Evolutionary conservation across 495 filamentous ascomycete genomes (phyloP).

Genomic region (Aspergillus bridgeri): DNA sequence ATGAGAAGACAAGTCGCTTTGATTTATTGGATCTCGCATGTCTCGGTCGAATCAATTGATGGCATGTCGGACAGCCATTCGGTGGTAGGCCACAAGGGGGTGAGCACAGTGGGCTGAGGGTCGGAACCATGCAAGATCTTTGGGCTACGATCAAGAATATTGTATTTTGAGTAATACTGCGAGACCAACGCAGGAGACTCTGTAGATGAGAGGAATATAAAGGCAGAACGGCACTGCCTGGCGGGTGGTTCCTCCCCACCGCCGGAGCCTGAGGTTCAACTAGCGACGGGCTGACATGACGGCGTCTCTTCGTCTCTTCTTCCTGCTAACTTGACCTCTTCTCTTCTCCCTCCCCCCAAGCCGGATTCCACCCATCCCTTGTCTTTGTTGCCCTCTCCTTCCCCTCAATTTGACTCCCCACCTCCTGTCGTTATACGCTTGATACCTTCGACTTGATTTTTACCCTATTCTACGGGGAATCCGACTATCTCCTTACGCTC

Average conservation of each 20-base stretch:
- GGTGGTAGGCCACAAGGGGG: neutral
- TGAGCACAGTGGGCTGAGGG: too few relatives aligned
- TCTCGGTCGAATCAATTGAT: neutral
- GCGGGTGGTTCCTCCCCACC: too few relatives aligned
- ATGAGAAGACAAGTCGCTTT: neutral
- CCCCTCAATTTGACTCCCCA: neutral
- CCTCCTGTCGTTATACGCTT: neutral
- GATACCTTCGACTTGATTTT: neutral
- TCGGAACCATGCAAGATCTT: too few relatives aligned
- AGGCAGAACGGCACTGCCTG: too few relatives aligned
- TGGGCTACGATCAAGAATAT: too few relatives aligned
- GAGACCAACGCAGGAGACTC: too few relatives aligned
- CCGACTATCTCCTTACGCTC: neutral
- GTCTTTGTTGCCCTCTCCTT: conserved; percentile 13
- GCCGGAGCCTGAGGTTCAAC: neutral
- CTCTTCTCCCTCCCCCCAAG: neutral
- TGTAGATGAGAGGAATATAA: too few relatives aligned
- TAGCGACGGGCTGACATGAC: too few relatives aligned
- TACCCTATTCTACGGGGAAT: neutral
- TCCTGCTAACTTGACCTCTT: conserved; percentile 19
- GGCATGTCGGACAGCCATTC: neutral
- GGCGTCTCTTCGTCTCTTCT: neutral
- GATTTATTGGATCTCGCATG: conserved; percentile 4
- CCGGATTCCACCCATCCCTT: conserved; percentile 1
- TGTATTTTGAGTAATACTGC: too few relatives aligned